A percentile compares a stretch with the other conserved stretches of the same genome.
Conservation (phyloP, 371 early-diverging fungal species). For the Dichotomocladium elegans region DNA sequence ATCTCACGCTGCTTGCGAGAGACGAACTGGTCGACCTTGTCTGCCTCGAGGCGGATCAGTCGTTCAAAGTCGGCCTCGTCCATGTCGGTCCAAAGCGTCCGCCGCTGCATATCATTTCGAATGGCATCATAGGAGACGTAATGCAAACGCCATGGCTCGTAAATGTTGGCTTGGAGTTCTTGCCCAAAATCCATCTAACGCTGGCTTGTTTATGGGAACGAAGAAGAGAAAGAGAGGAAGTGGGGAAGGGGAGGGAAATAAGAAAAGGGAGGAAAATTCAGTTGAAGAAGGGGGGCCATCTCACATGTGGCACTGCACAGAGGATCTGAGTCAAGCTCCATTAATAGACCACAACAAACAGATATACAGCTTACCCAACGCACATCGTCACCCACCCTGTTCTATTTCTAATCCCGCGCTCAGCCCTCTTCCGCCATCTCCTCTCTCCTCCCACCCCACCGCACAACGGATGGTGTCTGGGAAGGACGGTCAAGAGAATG, state of each 20-base stretch:
- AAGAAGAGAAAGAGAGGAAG: neutral
- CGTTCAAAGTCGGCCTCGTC: constrained; percentile 86
- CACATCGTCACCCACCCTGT: too few species aligned
- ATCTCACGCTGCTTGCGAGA: constrained; percentile 83
- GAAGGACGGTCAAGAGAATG: too few species aligned
- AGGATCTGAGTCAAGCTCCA: too few species aligned
- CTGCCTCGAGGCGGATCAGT: constrained; percentile 80
- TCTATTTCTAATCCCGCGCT: too few species aligned
- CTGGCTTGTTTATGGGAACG: neutral
- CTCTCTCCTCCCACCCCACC: too few species aligned
- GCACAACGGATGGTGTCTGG: too few species aligned
- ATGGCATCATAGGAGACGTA: constrained; percentile 83
- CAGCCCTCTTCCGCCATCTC: too few species aligned
- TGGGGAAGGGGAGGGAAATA: constrained; percentile 1
- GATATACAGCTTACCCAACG: too few species aligned
- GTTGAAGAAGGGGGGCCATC: neutral
- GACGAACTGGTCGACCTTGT: constrained; percentile 65
- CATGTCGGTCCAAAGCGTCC: constrained; percentile 54
- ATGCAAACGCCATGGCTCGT: constrained; percentile 83
- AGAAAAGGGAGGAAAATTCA: constrained; percentile 2
- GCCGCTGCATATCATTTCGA: constrained; percentile 67
- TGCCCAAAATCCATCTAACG: constrained; percentile 93
- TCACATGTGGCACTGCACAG: neutral
- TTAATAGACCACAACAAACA: too few species aligned
- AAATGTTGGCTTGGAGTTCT: constrained; percentile 66